These are phyloP conservation scores for Aspergillus pseudoglaucus DNA, from an alignment of 2,329 filamentous ascomycete species.

Conservation along the genomic window DNA sequence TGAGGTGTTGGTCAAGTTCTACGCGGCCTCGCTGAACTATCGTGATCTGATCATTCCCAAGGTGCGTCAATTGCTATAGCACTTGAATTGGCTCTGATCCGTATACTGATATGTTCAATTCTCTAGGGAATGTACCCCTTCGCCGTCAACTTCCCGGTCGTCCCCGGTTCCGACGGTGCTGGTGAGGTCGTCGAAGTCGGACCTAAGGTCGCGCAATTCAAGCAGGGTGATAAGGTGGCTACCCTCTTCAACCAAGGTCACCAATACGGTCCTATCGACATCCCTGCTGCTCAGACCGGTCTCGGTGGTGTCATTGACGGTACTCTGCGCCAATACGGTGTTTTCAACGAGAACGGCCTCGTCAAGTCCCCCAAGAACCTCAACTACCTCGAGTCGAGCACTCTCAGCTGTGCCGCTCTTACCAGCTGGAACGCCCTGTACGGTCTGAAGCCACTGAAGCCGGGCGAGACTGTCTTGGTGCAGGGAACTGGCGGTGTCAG, in stretches of 20 bases:
- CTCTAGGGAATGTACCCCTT: constrained; percentile 29
- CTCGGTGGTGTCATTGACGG: constrained; percentile 65
- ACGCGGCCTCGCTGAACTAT: constrained; percentile 47
- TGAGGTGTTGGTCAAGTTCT: constrained; percentile 63
- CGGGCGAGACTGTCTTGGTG: constrained; percentile 52
- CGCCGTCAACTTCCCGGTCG: constrained; percentile 23
- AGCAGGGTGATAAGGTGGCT: constrained; percentile 51
- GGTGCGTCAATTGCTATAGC: constrained; percentile 35
- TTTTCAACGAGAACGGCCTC: constrained; percentile 62
- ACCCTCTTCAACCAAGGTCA: constrained; percentile 56
- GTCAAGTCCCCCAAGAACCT: constrained; percentile 56
- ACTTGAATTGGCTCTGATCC: no score
- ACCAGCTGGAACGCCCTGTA: constrained; percentile 63
- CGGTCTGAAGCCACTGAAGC: constrained; percentile 48
- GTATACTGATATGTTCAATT: constrained; percentile 3
- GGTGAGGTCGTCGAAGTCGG: constrained; percentile 49
- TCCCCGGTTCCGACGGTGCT: constrained; percentile 33
- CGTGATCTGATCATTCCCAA: constrained; percentile 43
- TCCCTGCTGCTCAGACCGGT: constrained; percentile 44
- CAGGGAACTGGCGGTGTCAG: constrained; percentile 58
- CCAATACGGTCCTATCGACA: constrained; percentile 43
- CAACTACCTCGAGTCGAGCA: constrained; percentile 48
- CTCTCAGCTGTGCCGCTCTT: constrained; percentile 55
- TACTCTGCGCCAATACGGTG: constrained; percentile 59
- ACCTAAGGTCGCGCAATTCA: constrained; percentile 50